Base-by-base conservation (phyloP, 257 asterid species). In the Cynanchum wilfordii region DNA sequence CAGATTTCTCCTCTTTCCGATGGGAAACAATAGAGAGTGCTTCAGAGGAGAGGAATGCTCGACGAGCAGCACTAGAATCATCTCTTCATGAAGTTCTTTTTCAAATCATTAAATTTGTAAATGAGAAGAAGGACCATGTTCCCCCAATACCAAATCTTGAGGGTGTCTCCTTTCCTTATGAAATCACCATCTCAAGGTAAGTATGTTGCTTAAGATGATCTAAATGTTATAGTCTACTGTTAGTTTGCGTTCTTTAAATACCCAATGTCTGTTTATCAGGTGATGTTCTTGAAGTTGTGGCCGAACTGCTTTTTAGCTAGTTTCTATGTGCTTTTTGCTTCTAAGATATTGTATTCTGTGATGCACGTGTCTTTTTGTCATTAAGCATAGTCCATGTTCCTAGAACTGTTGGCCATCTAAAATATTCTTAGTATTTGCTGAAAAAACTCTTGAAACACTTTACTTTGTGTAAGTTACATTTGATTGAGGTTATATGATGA, bases 101-200 rank as follows among this genome's bases (percentile, higher is more conserved):
- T 84, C 97, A 95, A 88, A 87, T 95, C 68, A 92, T 95, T 75
- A 88, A 86, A 81, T 91, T 89, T 82, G 98, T 85, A 77, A 92
- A 90, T 78, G 98, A 95, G 56, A 95, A 95, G 86, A 95, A 86
- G 89, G 99, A 90, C 78, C 99, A 95, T 66, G 86, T 95, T 70
- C 98, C 99, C 70, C 79, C 92, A 27, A 82, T 95, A 78, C 90
- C 91, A 25, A 95, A 90, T 82, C 84, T 81, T 63, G 98, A 92
- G 78, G 99, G 95, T 33, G 83, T 86, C 79, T 86, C 97, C 42
- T 95, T 87, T 82, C 99, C 96, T 52, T 90, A 87, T 77, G 98
- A 92, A 83, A 92, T 95, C 72, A 90, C 91, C 8, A 84, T 90
- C 77, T 92, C 99, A 68, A 90, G 99, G 99, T 90, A 86, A 74